A percentile compares a stretch with the other conserved stretches of the same genome.
These are phyloP conservation scores for Gleditsia sinensis DNA, from an alignment of 306 rosid genomes.

Conservation along the genomic window DNA sequence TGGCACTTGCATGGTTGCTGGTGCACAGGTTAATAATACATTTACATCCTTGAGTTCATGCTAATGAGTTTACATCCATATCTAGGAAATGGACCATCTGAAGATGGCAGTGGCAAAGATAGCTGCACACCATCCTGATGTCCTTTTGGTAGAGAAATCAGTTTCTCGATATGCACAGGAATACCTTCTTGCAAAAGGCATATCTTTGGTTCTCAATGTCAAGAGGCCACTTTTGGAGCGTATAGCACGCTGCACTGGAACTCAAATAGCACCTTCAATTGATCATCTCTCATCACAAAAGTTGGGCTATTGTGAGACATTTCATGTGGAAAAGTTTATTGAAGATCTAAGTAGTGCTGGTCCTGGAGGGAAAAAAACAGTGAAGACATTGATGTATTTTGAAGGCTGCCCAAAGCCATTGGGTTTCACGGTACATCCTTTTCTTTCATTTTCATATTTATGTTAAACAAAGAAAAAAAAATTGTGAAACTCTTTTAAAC, in stretches of 20 bases:
- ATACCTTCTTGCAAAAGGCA: conserved; percentile 63
- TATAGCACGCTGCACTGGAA: conserved; percentile 70
- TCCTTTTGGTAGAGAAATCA: conserved; percentile 64
- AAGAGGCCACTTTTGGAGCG: conserved; percentile 71
- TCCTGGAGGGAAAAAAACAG: not conserved
- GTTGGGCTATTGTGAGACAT: conserved; percentile 63
- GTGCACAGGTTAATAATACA: not conserved
- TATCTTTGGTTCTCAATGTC: conserved; percentile 63
- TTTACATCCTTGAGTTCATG: conserved; percentile 7
- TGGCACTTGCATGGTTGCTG: not conserved
- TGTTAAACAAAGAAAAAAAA: not conserved
- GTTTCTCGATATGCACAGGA: conserved; percentile 53
- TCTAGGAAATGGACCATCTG: conserved; percentile 74
- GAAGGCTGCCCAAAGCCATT: conserved; percentile 7
- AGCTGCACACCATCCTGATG: conserved; percentile 57
- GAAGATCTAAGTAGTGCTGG: conserved; percentile 43
- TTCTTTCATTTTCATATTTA: not conserved
- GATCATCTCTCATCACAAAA: conserved; percentile 64
- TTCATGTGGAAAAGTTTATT: conserved; percentile 61
- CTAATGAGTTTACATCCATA: not conserved
- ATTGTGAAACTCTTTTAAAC: not conserved
- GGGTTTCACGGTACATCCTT: conserved; percentile 12
- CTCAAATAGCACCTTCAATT: conserved; percentile 64
- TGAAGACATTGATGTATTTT: conserved; percentile 14
- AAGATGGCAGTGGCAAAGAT: conserved; percentile 80